phyloP scores from a whole-genome alignment of 345 rosid species.

The thale cress (Arabidopsis thaliana) region DNA sequence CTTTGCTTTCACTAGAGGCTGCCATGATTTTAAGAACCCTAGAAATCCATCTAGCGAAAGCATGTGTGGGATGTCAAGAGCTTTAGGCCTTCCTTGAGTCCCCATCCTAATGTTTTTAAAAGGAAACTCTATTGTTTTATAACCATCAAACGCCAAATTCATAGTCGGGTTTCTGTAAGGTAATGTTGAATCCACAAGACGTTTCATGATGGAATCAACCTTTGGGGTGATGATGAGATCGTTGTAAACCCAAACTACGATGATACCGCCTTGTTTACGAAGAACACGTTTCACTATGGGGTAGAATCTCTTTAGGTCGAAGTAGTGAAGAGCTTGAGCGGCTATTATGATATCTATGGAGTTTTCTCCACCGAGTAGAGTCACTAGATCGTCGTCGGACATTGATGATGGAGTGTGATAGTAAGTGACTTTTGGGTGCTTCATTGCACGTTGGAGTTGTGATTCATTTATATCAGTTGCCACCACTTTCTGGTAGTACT shows the following conservation, averaged over 20 bases:
- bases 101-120: constrained; percentile 60
- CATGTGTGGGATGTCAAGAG: constrained; percentile 54
- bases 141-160: constrained; percentile 47
- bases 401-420: constrained; percentile 41
- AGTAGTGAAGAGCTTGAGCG: constrained; percentile 63
- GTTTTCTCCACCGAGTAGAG: constrained; percentile 43
- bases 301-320: constrained; percentile 63
- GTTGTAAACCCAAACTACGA: constrained; percentile 61
- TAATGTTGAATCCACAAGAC: constrained; percentile 51
- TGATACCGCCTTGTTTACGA: constrained; percentile 57
- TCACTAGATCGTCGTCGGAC: constrained; percentile 39
- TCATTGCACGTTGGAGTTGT: constrained; percentile 33
- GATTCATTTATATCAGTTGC: constrained; percentile 42
- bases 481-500: constrained; percentile 38
- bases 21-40: constrained; percentile 53
- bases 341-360: constrained; percentile 51
- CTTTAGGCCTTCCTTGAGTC: constrained; percentile 54
- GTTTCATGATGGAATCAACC: constrained; percentile 50
- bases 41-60: constrained; percentile 56
- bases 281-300: constrained; percentile 52
- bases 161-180: constrained; percentile 48
- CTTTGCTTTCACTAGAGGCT: constrained; percentile 54
- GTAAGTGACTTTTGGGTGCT: constrained; percentile 41
- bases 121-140: constrained; percentile 62
- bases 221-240: constrained; percentile 47